These are phyloP conservation scores for Hydnomerulius pinastri DNA, from an alignment of 768 basidiomycete genomes.

Conservation along the genomic window DNA sequence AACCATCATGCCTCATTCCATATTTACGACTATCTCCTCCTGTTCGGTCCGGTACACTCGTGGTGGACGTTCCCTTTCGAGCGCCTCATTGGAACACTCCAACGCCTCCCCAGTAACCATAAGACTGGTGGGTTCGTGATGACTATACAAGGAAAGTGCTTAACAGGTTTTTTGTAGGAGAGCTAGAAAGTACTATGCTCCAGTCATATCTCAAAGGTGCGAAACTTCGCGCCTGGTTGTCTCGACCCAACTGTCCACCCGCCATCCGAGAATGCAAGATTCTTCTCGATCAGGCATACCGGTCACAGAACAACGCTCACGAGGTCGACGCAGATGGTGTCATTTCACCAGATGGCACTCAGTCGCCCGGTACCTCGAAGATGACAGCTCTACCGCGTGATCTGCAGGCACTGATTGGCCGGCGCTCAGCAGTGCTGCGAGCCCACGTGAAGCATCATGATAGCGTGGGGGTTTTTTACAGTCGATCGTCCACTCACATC, in stretches of 20 bases:
- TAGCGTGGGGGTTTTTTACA: constrained; percentile 4
- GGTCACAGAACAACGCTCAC: too few species aligned
- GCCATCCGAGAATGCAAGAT: constrained; percentile 17
- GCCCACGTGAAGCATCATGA: constrained; percentile 1
- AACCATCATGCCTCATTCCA: constrained; percentile 36
- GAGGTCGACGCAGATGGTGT: too few species aligned
- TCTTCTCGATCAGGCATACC: constrained; percentile 19
- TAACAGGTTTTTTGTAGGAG: not conserved
- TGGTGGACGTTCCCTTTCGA: constrained; percentile 33
- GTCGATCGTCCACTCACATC: constrained; percentile 4
- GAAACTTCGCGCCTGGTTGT: constrained; percentile 16
- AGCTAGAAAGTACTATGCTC: constrained; percentile 13
- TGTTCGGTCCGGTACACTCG: constrained; percentile 40
- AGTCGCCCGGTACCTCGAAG: not conserved
- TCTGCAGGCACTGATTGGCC: constrained; percentile 1
- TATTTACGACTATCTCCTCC: constrained; percentile 31
- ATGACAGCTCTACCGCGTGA: not conserved
- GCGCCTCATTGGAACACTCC: constrained; percentile 22
- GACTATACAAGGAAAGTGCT: not conserved
- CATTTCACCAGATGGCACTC: not conserved
- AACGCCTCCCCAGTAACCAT: constrained; percentile 24
- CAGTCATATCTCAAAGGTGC: constrained; percentile 16
- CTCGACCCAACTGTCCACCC: constrained; percentile 15
- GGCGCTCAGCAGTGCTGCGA: not conserved
- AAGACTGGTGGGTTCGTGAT: constrained; percentile 37